phyloP scores from a whole-genome alignment of 805 yeast genomes.

The Torulaspora gathmanii region DNA sequence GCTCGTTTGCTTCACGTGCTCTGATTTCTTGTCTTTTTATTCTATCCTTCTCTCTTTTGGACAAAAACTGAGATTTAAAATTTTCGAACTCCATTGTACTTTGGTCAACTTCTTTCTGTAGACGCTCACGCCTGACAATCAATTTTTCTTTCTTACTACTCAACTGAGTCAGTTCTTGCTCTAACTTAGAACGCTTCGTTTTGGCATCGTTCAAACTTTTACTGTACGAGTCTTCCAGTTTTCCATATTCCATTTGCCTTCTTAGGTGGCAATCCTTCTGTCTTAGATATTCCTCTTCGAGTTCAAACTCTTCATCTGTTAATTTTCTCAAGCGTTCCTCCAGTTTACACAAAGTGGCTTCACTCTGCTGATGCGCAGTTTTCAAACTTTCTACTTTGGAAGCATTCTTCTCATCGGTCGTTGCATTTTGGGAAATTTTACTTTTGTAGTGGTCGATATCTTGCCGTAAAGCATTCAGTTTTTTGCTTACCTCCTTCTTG shows the following conservation, averaged over 20 bases:
- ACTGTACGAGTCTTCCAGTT: slow-evolving; percentile 22
- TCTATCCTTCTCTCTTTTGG: slow-evolving; percentile 23
- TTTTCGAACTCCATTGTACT: slow-evolving; percentile 23
- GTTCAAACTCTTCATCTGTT: slow-evolving; percentile 17
- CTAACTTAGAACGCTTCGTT: slow-evolving; percentile 15
- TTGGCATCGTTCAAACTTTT: slow-evolving; percentile 13
- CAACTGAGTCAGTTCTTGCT: slow-evolving; percentile 24
- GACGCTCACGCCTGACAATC: slow-evolving; percentile 19
- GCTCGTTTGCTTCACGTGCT: slow-evolving; percentile 29
- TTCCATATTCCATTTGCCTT: slow-evolving; percentile 32
- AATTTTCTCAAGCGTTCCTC: slow-evolving; percentile 21
- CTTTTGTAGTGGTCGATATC: slow-evolving; percentile 53
- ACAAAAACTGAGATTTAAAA: slow-evolving; percentile 22
- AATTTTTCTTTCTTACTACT: slow-evolving; percentile 23
- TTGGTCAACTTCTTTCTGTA: slow-evolving; percentile 27
- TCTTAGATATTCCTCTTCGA: slow-evolving; percentile 37
- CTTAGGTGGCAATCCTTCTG: slow-evolving; percentile 37
- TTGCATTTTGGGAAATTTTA: slow-evolving; percentile 45
- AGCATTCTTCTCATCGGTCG: slow-evolving; percentile 53
- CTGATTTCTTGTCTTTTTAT: slow-evolving; percentile 22
- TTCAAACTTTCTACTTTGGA: slow-evolving; percentile 50
- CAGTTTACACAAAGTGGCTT: slow-evolving; percentile 29
- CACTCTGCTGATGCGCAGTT: slow-evolving; percentile 37
- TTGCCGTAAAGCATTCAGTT: slow-evolving; percentile 44
- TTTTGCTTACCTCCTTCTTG: slow-evolving; percentile 55